A percentile compares a stretch with the other conserved stretches of the same genome.
Evolutionary conservation across 2,329 filamentous ascomycete genomes (phyloP).

Genomic region (Colletotrichum paranaense): DNA sequence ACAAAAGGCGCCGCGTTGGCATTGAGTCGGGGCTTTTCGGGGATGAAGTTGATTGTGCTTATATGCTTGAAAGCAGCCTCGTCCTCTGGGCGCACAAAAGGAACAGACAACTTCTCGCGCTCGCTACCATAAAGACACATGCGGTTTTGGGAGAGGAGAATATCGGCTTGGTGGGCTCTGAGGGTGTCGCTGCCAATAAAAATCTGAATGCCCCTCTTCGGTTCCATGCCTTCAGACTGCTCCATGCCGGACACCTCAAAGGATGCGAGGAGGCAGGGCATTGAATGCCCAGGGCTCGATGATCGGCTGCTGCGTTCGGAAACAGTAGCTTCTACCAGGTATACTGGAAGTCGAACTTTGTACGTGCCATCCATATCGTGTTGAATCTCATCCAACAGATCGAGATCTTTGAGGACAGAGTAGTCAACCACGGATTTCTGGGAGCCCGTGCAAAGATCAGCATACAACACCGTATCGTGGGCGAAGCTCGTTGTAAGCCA

Average conservation of each 20-base stretch:
- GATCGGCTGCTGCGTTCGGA: conserved; percentile 80
- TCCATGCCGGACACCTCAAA: conserved; percentile 78
- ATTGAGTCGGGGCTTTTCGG: conserved; percentile 69
- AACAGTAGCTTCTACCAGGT: conserved; percentile 90
- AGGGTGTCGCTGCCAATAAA: conserved; percentile 92
- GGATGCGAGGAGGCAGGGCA: conserved; percentile 82
- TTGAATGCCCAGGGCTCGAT: conserved; percentile 77
- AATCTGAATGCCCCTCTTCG: conserved; percentile 78
- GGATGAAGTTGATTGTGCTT: conserved; percentile 67
- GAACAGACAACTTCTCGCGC: conserved; percentile 86
- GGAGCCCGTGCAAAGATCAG: conserved; percentile 91
- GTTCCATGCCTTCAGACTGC: conserved; percentile 59
- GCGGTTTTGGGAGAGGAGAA: conserved; percentile 91
- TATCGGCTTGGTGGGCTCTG: conserved; percentile 86
- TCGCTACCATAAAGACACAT: conserved; percentile 90
- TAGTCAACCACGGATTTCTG: conserved; percentile 86
- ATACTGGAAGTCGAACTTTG: conserved; percentile 83
- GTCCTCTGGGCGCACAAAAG: conserved; percentile 92
- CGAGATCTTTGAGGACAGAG: conserved; percentile 79
- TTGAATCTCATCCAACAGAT: conserved; percentile 74
- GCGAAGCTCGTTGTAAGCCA: conserved; percentile 94
- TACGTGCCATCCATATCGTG: conserved; percentile 73
- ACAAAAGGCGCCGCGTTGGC: conserved; percentile 59
- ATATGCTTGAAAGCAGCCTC: conserved; percentile 84
- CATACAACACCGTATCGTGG: conserved; percentile 89